Conservation (phyloP, 495 filamentous ascomycete species). For the Daldinia childiae region DNA sequence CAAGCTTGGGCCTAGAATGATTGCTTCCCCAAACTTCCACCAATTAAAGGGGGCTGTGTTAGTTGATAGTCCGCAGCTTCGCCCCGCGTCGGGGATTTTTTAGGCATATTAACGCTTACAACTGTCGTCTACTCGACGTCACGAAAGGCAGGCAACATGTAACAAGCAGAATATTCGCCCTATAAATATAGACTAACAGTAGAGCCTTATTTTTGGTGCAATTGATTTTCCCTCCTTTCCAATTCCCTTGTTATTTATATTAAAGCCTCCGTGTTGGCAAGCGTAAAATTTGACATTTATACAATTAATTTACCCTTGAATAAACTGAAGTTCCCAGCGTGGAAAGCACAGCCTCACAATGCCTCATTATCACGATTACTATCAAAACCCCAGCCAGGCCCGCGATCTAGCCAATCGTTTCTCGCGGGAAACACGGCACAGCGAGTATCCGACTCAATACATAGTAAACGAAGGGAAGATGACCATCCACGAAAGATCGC, state of each 20-base stretch:
- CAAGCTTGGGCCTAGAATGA: not conserved
- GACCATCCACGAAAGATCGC: conserved; percentile 19
- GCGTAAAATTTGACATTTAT: not conserved
- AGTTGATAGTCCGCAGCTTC: conserved; percentile 5
- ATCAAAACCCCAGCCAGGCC: conserved; percentile 12
- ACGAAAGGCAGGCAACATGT: conserved; percentile 9
- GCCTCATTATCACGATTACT: conserved; percentile 23
- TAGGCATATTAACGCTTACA: conserved; percentile 5
- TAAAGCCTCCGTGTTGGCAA: not conserved
- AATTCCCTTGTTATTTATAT: not conserved
- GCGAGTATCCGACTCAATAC: conserved; percentile 25
- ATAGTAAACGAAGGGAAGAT: conserved; percentile 42
- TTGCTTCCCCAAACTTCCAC: not conserved
- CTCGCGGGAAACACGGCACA: conserved; percentile 21
- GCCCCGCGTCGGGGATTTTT: conserved; percentile 20
- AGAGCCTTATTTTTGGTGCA: not conserved
- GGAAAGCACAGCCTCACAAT: conserved; percentile 18
- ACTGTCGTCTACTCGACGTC: not conserved
- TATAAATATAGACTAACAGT: conserved; percentile 6
- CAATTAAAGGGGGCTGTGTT: not conserved
- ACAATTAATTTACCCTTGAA: not conserved
- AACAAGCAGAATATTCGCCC: not conserved
- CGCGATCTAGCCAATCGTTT: conserved; percentile 23
- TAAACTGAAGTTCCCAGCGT: not conserved
- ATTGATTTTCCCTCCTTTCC: not conserved